These are phyloP conservation scores for Fistulinella cinereoalba DNA, from an alignment of 1,284 basidiomycete genomes.

Conservation along the genomic window DNA sequence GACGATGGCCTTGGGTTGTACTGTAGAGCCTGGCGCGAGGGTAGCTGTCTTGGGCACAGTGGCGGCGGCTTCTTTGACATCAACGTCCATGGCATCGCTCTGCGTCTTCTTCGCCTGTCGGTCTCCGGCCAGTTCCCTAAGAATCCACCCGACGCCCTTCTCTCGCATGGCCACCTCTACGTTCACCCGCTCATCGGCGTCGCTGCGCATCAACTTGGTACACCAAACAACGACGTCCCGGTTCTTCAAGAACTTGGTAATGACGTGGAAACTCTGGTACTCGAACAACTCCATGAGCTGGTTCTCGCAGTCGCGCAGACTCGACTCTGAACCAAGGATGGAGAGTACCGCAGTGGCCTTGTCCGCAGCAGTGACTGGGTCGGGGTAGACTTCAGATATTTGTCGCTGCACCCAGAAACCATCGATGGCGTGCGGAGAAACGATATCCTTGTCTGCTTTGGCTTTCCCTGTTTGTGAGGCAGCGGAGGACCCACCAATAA, in stretches of 20 bases:
- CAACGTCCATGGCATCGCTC: conserved; percentile 77
- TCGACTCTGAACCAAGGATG: conserved; percentile 87
- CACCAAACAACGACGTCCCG: conserved; percentile 98
- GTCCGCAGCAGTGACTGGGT: conserved; percentile 91
- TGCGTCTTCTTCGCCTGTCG: conserved; percentile 54
- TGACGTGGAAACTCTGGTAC: conserved; percentile 89
- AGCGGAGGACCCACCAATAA: conserved; percentile 65
- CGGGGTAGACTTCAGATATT: conserved; percentile 86
- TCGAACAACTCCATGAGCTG: conserved; percentile 97
- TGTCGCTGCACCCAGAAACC: conserved; percentile 99
- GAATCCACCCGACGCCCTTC: conserved; percentile 94
- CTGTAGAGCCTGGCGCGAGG: conserved; percentile 82
- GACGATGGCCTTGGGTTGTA: conserved; percentile 82
- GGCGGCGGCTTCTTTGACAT: conserved; percentile 46
- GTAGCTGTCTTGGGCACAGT: conserved; percentile 84
- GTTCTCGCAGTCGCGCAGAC: conserved; percentile 94
- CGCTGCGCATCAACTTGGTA: conserved; percentile 89
- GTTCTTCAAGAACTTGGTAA: conserved; percentile 91
- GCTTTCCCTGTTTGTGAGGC: conserved; percentile 40
- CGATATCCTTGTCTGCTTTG: conserved; percentile 72
- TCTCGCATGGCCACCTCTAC: conserved; percentile 98
- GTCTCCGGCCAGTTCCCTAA: conserved; percentile 83
- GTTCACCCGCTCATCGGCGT: conserved; percentile 89
- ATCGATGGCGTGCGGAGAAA: conserved; percentile 91
- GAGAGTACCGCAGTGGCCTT: conserved; percentile 86